A percentile compares a stretch with the other conserved stretches of the same genome.
phyloP scores from a whole-genome alignment of 2,329 filamentous ascomycete species.

The Botryotinia calthae region DNA sequence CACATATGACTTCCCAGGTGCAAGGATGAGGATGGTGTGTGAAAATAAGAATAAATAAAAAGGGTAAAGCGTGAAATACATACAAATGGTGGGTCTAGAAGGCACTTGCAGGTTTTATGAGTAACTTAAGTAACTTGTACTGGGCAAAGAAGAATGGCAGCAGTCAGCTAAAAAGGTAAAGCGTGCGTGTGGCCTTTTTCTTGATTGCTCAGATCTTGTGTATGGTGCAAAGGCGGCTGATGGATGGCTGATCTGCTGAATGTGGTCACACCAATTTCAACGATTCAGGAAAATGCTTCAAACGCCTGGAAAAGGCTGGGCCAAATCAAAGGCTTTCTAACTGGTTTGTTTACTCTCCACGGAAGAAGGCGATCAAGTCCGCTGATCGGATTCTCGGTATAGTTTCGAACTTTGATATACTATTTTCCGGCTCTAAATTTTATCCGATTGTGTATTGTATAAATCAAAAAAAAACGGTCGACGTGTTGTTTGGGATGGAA shows the following conservation, averaged over 20 bases:
- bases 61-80: conserved; percentile 25
- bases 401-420: conserved; percentile 1
- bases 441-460: conserved; percentile 16
- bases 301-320: conserved; percentile 24
- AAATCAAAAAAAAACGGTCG: neutral
- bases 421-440: neutral
- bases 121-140: conserved; percentile 5
- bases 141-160: conserved; percentile 13
- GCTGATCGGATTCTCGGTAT: neutral
- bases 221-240: conserved; percentile 27
- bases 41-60: conserved; percentile 23
- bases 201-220: conserved; percentile 27
- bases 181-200: conserved; percentile 19
- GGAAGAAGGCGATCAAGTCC: neutral
- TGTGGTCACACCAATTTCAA: conserved; percentile 31
- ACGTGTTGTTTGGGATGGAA: neutral
- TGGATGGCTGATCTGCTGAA: conserved; percentile 31
- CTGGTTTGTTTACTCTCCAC: neutral
- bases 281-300: conserved; percentile 18
- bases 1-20: conserved; percentile 32
- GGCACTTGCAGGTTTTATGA: conserved; percentile 15
- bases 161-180: conserved; percentile 21
- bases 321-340: neutral
- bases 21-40: conserved; percentile 32
- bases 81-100: conserved; percentile 20